These are phyloP conservation scores for Byssochlamys sp. DNA, from an alignment of 2,329 filamentous ascomycete genomes.

Conservation along the genomic window DNA sequence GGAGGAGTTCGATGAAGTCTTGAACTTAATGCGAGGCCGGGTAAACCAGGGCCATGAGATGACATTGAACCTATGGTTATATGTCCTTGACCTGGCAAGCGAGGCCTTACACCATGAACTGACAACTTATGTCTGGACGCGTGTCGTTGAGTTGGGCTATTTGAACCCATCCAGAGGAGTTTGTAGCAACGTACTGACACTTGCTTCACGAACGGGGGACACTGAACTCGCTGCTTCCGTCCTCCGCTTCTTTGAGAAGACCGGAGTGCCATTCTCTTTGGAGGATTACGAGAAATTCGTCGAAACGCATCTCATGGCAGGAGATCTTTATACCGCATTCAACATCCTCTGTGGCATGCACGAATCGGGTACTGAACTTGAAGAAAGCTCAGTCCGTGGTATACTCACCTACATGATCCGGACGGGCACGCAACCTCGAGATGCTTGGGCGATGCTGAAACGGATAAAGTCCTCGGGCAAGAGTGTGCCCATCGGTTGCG, in stretches of 20 bases:
- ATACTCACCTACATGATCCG: slow-evolving; percentile 50
- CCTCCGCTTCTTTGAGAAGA: slow-evolving; percentile 54
- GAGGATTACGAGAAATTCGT: slow-evolving; percentile 74
- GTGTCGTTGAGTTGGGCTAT: slow-evolving; percentile 49
- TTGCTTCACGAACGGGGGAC: slow-evolving; percentile 62
- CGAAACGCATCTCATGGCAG: slow-evolving; percentile 54
- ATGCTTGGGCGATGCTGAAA: slow-evolving; percentile 50
- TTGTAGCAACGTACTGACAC: slow-evolving; percentile 59
- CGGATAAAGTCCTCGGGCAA: slow-evolving; percentile 42
- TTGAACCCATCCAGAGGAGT: slow-evolving; percentile 56
- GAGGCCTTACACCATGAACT: slow-evolving; percentile 53
- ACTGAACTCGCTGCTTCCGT: slow-evolving; percentile 59
- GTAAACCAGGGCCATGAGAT: slow-evolving; percentile 39
- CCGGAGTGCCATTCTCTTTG: slow-evolving; percentile 46
- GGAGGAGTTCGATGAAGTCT: slow-evolving; percentile 67
- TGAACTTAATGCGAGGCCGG: slow-evolving; percentile 56
- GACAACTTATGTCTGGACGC: slow-evolving; percentile 62
- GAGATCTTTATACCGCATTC: slow-evolving; percentile 58
- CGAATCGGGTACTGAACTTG: slow-evolving; percentile 49
- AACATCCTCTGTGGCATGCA: slow-evolving; percentile 65
- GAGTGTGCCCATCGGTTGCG: slow-evolving; percentile 41
- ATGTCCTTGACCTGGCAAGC: slow-evolving; percentile 67
- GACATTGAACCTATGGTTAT: slow-evolving; percentile 54
- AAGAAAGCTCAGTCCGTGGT: slow-evolving; percentile 52
- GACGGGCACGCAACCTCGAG: slow-evolving; percentile 37